These are phyloP conservation scores for Saccharomycopsis babjevae DNA, from an alignment of 805 yeast species.

Conservation along the genomic window DNA sequence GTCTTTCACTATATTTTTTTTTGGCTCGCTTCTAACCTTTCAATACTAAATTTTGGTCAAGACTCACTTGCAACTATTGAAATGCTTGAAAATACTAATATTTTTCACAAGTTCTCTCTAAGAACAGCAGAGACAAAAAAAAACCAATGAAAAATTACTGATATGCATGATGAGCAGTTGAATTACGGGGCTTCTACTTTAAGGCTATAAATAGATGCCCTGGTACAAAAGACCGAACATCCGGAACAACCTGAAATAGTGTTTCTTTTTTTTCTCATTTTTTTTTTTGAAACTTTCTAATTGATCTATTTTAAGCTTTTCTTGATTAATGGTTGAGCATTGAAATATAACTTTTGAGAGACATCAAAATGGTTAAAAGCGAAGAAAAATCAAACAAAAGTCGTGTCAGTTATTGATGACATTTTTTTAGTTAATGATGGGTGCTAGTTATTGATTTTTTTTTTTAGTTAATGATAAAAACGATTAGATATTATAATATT, in stretches of 20 bases:
- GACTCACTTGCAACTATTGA: no score
- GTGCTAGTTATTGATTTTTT: no score
- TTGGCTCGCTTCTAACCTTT: no score
- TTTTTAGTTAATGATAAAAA: no score
- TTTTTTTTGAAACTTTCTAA: background rate
- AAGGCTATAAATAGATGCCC: background rate
- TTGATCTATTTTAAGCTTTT: background rate
- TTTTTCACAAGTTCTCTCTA: background rate
- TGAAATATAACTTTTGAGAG: background rate
- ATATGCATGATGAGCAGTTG: background rate
- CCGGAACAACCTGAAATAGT: background rate
- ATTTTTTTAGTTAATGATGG: no score
- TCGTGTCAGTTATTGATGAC: no score
- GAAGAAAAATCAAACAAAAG: no score
- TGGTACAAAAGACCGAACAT: background rate
- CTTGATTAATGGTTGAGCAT: no score
- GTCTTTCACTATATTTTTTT: no score
- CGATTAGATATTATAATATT: no score
- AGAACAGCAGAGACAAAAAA: background rate
- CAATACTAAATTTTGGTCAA: no score
- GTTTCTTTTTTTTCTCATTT: background rate
- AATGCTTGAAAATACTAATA: background rate
- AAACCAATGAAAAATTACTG: background rate
- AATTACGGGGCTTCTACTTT: background rate
- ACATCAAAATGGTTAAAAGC: background rate